Conservation (phyloP, 768 basidiomycete species). For the Hebeloma cylindrosporum region DNA sequence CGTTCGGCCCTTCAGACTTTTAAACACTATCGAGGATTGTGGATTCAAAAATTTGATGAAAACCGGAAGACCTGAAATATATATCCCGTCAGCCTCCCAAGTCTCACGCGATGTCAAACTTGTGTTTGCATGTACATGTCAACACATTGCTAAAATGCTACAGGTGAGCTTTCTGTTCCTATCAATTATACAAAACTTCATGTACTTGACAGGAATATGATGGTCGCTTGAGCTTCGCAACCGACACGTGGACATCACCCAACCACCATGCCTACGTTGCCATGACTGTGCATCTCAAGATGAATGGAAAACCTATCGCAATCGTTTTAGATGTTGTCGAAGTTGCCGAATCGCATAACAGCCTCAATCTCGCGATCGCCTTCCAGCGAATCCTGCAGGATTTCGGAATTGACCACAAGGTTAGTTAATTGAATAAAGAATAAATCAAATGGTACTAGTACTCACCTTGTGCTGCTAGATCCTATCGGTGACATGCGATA, state of each 20-base stretch:
- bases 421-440: conserved; percentile 12
- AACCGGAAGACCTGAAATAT: conserved; percentile 32
- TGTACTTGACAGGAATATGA: neutral
- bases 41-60: too few relatives aligned
- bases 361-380: conserved; percentile 32
- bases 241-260: conserved; percentile 37
- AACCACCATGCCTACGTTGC: conserved; percentile 34
- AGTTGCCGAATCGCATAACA: conserved; percentile 34
- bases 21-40: too few relatives aligned
- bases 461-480: conserved; percentile 19
- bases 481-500: conserved; percentile 36
- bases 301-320: conserved; percentile 21
- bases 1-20: too few relatives aligned
- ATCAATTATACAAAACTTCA: neutral
- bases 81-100: conserved; percentile 32
- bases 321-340: conserved; percentile 40
- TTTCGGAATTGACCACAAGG: conserved; percentile 36
- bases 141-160: conserved; percentile 27
- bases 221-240: conserved; percentile 5
- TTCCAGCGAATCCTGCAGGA: conserved; percentile 34
- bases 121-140: conserved; percentile 18
- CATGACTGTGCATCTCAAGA: conserved; percentile 32
- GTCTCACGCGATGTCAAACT: conserved; percentile 28
- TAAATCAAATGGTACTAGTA: neutral
- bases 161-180: conserved; percentile 16